Evolutionary conservation across 495 filamentous ascomycete species (phyloP), one percentile per base, ranked within the genome.

Genomic region (Neurospora pannonica): DNA sequence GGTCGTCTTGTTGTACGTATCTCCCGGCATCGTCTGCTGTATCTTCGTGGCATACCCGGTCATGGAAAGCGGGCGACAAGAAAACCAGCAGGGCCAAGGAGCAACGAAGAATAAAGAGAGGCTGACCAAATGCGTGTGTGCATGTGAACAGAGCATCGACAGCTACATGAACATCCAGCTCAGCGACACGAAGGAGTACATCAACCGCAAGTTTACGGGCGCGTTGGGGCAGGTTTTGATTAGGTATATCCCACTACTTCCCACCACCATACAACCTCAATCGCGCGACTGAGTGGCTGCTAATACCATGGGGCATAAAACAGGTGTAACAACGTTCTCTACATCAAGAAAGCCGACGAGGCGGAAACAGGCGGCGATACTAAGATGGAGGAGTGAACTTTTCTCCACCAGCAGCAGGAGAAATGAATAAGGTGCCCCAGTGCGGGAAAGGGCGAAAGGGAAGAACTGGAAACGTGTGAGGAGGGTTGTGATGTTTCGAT

Each of bases 141-240:
- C 40, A 62, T 39, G 4, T 37, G 21, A 6, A 60, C 71, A 81
- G 80, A 81, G 79, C 84, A 92, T 97, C 77, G 96, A 99, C 85
- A 94, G 92, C 78, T 99, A 98, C 88, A 97, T 99, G 95, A 99
- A 99, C 85, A 90, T 99, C 75, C 93, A 98, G 83, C 88, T 99
- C 71, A 88, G 88, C 78, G 89, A 91, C 78, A 94, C 96, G 70
- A 93, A 97, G 84, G 97, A 98, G 80, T 97, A 89, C 84, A 91
- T 97, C 76, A 91, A 96, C 83, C 93, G 92, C 72, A 94, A 96
- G 88, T 91, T 88, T 79, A 93, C 92, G 38, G 94, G 93, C 70
- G 86, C 86, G 74, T 83, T 99, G 79, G 96, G 96, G 24, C 90
- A 97, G 82, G 96, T 98, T 70, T 81, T 99, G 77, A 98, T 99